These are phyloP conservation scores for Aspergillus puulaauensis DNA, from an alignment of 2,329 filamentous ascomycete genomes.

Conservation along the genomic window DNA sequence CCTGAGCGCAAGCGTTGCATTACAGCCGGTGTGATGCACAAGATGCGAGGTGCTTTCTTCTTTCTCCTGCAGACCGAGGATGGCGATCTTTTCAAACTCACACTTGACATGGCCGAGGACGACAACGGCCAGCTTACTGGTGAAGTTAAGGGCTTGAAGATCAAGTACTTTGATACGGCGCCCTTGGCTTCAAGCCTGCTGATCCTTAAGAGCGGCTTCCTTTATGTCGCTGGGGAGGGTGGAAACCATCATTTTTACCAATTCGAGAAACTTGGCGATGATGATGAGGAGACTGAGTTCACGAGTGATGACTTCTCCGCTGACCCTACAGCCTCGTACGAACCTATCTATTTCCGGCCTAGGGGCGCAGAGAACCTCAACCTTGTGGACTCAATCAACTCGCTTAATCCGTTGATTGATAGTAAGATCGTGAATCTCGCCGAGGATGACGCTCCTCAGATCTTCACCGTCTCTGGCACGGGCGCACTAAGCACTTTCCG, in stretches of 20 bases:
- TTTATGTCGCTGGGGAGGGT: conserved; percentile 88
- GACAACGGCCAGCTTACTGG: conserved; percentile 72
- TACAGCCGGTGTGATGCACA: conserved; percentile 93
- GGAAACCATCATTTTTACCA: conserved; percentile 96
- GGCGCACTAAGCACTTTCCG: conserved; percentile 88
- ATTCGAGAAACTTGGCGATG: conserved; percentile 94
- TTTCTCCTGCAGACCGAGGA: conserved; percentile 95
- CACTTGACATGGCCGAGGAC: conserved; percentile 84
- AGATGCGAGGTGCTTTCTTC: conserved; percentile 94
- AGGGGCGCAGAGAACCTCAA: conserved; percentile 77
- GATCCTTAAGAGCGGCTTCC: conserved; percentile 92
- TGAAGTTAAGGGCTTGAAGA: conserved; percentile 78
- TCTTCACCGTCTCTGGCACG: conserved; percentile 88
- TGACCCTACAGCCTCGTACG: conserved; percentile 69
- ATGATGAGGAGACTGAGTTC: conserved; percentile 86
- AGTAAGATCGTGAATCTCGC: conserved; percentile 90
- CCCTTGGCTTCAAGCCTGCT: conserved; percentile 83
- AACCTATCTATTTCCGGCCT: conserved; percentile 82
- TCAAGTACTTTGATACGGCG: conserved; percentile 98
- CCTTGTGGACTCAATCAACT: conserved; percentile 78
- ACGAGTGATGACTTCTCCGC: conserved; percentile 77
- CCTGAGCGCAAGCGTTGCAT: conserved; percentile 86
- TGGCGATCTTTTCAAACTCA: conserved; percentile 97
- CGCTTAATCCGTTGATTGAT: conserved; percentile 87
- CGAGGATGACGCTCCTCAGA: conserved; percentile 91